Evolutionary conservation across 306 rosid species (phyloP).

Genomic region (Cucumis sativus): DNA sequence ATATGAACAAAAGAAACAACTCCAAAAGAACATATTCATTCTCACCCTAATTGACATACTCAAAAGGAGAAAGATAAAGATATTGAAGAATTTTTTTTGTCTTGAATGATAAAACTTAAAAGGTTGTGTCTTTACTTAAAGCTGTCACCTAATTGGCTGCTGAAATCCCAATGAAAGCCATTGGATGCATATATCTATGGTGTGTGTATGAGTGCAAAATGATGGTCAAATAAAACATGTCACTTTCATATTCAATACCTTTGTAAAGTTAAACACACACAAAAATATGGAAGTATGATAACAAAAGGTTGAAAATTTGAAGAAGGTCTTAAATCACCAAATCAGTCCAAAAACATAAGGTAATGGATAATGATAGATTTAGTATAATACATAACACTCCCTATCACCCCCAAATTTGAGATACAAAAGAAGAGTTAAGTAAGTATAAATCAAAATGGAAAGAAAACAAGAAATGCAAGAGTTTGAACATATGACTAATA

Average conservation of each 20-base stretch:
- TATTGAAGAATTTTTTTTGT: neutral
- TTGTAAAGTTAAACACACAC: no score
- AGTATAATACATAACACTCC: no score
- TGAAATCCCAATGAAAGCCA: neutral
- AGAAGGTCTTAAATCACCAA: no score
- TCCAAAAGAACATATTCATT: neutral
- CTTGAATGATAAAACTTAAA: neutral
- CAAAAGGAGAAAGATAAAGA: neutral
- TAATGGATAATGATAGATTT: no score
- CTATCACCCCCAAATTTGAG: no score
- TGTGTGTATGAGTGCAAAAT: neutral
- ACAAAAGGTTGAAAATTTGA: neutral
- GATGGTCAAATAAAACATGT: neutral
- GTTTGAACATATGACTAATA: no score
- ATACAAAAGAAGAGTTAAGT: no score
- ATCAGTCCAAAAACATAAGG: no score
- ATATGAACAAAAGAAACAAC: neutral
- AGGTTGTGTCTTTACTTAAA: neutral
- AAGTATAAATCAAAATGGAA: no score
- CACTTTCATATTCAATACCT: neutral
- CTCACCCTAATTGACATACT: neutral
- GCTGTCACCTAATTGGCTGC: neutral
- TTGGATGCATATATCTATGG: neutral
- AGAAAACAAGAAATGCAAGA: no score
- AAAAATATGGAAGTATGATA: neutral